These are phyloP conservation scores for Taiozyma sp. DNA, from an alignment of 1,139 yeast species.

Conservation along the genomic window DNA sequence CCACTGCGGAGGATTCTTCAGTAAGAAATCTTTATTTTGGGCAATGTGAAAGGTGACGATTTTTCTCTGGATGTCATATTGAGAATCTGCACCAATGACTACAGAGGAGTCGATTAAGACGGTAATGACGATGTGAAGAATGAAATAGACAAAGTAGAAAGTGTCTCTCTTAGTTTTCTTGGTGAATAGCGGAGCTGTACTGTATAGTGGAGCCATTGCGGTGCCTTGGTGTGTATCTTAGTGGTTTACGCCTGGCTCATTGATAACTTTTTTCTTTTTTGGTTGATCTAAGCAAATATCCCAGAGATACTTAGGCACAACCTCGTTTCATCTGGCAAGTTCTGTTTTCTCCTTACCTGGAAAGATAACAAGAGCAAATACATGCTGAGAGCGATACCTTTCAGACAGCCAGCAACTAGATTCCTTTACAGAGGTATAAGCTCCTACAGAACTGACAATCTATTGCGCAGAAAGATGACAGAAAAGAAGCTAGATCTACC, in stretches of 20 bases:
- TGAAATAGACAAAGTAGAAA: constrained; percentile 46
- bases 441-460: background rate
- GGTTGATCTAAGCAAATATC: no score
- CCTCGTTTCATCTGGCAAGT: background rate
- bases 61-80: constrained; percentile 40
- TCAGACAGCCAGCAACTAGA: background rate
- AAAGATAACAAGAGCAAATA: background rate
- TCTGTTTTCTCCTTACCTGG: background rate
- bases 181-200: constrained; percentile 14
- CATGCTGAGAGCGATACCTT: background rate
- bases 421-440: background rate
- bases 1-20: constrained; percentile 61
- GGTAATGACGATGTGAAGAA: constrained; percentile 72
- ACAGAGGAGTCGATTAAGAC: constrained; percentile 69
- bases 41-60: constrained; percentile 55
- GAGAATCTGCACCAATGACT: constrained; percentile 53
- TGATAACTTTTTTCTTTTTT: background rate
- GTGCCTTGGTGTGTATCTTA: background rate
- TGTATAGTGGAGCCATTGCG: background rate
- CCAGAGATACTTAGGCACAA: background rate
- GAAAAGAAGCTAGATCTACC: constrained; percentile 8
- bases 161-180: constrained; percentile 33
- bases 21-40: constrained; percentile 66
- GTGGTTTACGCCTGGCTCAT: background rate
- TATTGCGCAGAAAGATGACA: background rate